These are phyloP conservation scores for Lyophyllum atratum DNA, from an alignment of 768 basidiomycete genomes.

Conservation along the genomic window DNA sequence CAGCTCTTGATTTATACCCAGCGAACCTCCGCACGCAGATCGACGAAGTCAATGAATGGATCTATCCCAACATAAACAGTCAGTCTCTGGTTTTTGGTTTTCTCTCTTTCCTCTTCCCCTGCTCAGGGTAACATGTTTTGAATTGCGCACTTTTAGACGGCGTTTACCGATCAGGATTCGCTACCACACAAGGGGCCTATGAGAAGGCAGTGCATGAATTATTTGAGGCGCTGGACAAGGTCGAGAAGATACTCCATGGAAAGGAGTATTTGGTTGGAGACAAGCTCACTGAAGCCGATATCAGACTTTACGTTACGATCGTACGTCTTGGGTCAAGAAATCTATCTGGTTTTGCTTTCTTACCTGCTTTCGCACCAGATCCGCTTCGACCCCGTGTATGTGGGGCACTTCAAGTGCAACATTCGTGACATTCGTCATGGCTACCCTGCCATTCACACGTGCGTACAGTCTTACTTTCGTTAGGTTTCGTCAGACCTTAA, in stretches of 20 bases:
- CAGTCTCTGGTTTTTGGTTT: constrained; percentile 23
- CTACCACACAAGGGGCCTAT: constrained; percentile 80
- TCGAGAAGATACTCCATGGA: constrained; percentile 75
- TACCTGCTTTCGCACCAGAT: constrained; percentile 41
- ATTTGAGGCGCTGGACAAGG: constrained; percentile 77
- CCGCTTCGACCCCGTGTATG: constrained; percentile 90
- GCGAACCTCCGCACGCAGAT: constrained; percentile 70
- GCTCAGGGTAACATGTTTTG: background rate
- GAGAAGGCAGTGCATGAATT: constrained; percentile 71
- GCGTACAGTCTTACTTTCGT: background rate
- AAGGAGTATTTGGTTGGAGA: constrained; percentile 87
- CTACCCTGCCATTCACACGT: constrained; percentile 40
- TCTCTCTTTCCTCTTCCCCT: no score
- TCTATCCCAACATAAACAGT: constrained; percentile 87
- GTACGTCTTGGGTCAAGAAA: constrained; percentile 44
- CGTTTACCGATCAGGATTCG: constrained; percentile 91
- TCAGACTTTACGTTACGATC: constrained; percentile 92
- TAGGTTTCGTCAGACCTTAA: background rate
- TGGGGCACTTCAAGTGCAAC: constrained; percentile 95
- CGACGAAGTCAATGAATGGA: constrained; percentile 83
- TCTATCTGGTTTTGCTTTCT: background rate
- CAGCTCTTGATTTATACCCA: constrained; percentile 78
- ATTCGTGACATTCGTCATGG: constrained; percentile 80
- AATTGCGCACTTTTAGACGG: constrained; percentile 53
- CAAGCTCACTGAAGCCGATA: constrained; percentile 79